Evolutionary conservation across 2,329 filamentous ascomycete genomes (phyloP).

Genomic region (Botrytis galanthina): DNA sequence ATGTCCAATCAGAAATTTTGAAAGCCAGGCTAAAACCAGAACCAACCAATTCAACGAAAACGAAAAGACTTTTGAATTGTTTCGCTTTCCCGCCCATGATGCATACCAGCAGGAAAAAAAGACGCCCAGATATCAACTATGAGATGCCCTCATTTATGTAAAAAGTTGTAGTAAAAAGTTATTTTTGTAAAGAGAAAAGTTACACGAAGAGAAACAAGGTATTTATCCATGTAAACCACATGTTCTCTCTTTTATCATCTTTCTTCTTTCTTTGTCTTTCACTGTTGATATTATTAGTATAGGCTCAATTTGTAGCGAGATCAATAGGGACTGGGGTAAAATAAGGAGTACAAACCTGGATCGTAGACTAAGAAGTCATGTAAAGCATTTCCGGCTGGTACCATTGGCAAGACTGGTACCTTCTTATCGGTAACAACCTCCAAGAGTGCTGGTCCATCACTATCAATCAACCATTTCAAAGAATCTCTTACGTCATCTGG

Average conservation of each 20-base stretch:
- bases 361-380: constrained; percentile 94
- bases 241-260: constrained; percentile 63
- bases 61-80: constrained; percentile 5
- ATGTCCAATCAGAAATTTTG: constrained; percentile 6
- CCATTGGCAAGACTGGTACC: constrained; percentile 96
- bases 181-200: neutral
- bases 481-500: constrained; percentile 74
- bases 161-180: constrained; percentile 7
- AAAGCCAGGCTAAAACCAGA: constrained; percentile 14
- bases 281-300: constrained; percentile 48
- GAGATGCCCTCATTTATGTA: constrained; percentile 7
- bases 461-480: constrained; percentile 84
- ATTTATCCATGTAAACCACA: constrained; percentile 22
- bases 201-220: neutral
- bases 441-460: constrained; percentile 86
- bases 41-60: neutral
- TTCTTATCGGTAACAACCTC: constrained; percentile 91
- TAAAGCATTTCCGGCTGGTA: constrained; percentile 79
- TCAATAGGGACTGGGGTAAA: constrained; percentile 14
- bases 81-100: constrained; percentile 7
- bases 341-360: constrained; percentile 53
- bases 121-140: constrained; percentile 12
- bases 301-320: constrained; percentile 19
- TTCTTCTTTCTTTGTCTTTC: constrained; percentile 65
- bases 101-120: constrained; percentile 8